Evolutionary conservation across 2,329 filamentous ascomycete species (phyloP).

Genomic region (Colletotrichum magnum): DNA sequence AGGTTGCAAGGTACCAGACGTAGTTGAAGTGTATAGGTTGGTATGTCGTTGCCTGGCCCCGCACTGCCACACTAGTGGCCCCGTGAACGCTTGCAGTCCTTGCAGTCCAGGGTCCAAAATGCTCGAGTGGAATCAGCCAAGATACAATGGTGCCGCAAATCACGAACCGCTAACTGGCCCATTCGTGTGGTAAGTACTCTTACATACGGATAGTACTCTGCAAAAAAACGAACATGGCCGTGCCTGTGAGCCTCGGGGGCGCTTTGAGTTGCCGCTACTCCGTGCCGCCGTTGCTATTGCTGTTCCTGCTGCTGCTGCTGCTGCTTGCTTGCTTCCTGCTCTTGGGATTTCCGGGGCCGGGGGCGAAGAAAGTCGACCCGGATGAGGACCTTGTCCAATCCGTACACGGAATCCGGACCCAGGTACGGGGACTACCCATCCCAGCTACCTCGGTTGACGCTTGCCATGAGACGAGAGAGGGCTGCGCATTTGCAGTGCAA

Average conservation of each 20-base stretch:
- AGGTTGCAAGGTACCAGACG: too few species aligned
- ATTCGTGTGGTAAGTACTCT: conserved; percentile 1
- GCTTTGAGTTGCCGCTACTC: background rate
- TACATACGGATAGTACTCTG: too few species aligned
- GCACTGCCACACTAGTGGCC: conserved; percentile 40
- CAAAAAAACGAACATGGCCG: too few species aligned
- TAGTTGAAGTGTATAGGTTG: too few species aligned
- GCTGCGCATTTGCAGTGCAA: conserved; percentile 29
- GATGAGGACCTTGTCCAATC: too few species aligned
- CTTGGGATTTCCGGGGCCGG: too few species aligned
- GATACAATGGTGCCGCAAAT: conserved; percentile 35
- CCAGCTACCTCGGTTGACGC: conserved; percentile 23
- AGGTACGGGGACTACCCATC: background rate
- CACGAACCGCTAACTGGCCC: conserved; percentile 28
- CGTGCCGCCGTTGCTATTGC: background rate
- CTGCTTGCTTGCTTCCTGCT: too few species aligned
- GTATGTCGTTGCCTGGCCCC: conserved; percentile 40
- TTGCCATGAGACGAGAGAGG: conserved; percentile 5
- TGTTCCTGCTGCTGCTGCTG: too few species aligned
- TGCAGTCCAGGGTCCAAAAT: conserved; percentile 37
- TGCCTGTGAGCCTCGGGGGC: background rate
- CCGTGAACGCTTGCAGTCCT: conserved; percentile 39
- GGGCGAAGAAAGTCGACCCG: too few species aligned
- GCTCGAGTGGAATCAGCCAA: conserved; percentile 37
- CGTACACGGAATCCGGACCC: too few species aligned